These are phyloP conservation scores for Colletotrichum lindemuthianum DNA, from an alignment of 2,329 filamentous ascomycete genomes.

Conservation along the genomic window DNA sequence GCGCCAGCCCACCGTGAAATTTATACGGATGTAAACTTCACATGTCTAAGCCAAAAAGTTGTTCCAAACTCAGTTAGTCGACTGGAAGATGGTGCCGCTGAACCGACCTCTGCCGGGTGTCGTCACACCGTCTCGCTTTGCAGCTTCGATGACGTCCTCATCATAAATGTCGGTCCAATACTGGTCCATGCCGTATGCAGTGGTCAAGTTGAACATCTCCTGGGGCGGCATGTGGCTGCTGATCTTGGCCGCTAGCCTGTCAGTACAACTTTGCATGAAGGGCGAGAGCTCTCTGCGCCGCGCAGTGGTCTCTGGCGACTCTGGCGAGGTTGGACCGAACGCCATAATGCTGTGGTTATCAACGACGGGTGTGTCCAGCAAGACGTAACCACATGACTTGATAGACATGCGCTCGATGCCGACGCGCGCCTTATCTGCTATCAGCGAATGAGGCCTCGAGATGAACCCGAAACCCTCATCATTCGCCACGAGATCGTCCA, in stretches of 20 bases:
- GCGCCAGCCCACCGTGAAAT: too few species aligned
- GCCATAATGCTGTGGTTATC: conserved; percentile 50
- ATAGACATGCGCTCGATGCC: conserved; percentile 57
- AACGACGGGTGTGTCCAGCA: conserved; percentile 49
- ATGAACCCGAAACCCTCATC: conserved; percentile 37
- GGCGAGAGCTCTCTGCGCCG: conserved; percentile 33
- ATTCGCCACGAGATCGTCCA: background rate
- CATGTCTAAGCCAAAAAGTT: background rate
- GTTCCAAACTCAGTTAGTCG: conserved; percentile 17
- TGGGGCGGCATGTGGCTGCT: conserved; percentile 41
- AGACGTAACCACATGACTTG: conserved; percentile 70
- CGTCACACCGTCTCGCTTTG: conserved; percentile 48
- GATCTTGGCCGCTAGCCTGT: conserved; percentile 49
- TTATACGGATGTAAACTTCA: background rate
- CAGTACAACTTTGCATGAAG: conserved; percentile 49
- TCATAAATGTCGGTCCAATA: conserved; percentile 52
- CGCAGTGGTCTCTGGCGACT: conserved; percentile 22
- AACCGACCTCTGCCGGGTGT: conserved; percentile 52
- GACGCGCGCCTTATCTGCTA: conserved; percentile 42
- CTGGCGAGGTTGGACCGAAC: conserved; percentile 28
- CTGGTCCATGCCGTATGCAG: conserved; percentile 47
- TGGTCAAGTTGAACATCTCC: conserved; percentile 45
- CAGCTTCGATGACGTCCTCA: conserved; percentile 43
- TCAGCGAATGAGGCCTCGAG: conserved; percentile 38
- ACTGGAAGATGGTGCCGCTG: conserved; percentile 45